These are phyloP conservation scores for Metschnikowia similis DNA, from an alignment of 805 yeast species.

Conservation along the genomic window DNA sequence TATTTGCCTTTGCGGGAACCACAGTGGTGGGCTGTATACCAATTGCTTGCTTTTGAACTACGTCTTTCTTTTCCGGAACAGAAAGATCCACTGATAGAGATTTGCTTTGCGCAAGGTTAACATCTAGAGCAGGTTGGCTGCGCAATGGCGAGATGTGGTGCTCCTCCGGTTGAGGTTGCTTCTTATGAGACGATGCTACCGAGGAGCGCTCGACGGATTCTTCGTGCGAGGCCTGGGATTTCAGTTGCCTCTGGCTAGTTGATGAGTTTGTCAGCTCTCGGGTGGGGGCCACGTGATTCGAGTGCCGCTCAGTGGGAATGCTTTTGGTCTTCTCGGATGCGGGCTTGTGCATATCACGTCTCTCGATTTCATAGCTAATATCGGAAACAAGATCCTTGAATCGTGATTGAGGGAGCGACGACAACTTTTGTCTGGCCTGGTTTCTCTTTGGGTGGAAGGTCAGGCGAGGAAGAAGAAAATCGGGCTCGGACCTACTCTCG, in stretches of 20 bases:
- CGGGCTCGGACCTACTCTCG: conserved; percentile 55
- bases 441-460: conserved; percentile 90
- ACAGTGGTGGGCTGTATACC: conserved; percentile 63
- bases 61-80: conserved; percentile 13
- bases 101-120: conserved; percentile 3
- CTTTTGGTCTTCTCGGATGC: not conserved
- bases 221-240: not conserved
- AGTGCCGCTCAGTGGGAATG: not conserved
- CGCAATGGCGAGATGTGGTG: not conserved
- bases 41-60: conserved; percentile 21
- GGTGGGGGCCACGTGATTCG: not conserved
- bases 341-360: conserved; percentile 55
- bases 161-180: not conserved
- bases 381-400: conserved; percentile 90
- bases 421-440: conserved; percentile 88
- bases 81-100: conserved; percentile 11
- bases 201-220: not conserved
- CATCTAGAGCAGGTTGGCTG: not conserved
- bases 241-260: not conserved
- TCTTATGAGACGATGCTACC: not conserved
- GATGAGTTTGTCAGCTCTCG: not conserved
- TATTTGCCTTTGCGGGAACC: conserved; percentile 77
- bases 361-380: conserved; percentile 78
- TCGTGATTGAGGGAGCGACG: conserved; percentile 74
- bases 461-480: conserved; percentile 62